Evolutionary conservation across 2,329 filamentous ascomycete species (phyloP).

Genomic region (Dothiorella sarmentorum): DNA sequence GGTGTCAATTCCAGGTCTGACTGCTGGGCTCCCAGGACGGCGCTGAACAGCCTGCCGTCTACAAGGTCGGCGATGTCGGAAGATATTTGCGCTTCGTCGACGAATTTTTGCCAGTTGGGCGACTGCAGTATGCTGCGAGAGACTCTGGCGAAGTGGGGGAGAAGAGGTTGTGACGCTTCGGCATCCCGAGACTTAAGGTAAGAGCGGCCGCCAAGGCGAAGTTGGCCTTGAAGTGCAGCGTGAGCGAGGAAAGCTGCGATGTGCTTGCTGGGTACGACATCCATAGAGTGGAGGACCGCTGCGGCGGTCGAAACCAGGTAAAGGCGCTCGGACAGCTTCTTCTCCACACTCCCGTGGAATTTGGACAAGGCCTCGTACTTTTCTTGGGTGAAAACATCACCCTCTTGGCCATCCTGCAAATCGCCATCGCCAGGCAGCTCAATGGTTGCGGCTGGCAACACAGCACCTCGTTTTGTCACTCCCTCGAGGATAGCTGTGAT

Average conservation of each 20-base stretch:
- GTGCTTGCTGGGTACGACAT: background rate
- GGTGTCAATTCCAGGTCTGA: background rate
- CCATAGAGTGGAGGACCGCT: background rate
- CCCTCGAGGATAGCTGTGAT: conserved; percentile 2
- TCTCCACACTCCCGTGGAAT: background rate
- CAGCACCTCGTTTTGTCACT: background rate
- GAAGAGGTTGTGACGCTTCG: background rate
- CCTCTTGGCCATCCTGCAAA: background rate
- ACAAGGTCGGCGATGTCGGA: conserved; percentile 51
- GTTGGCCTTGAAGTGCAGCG: background rate
- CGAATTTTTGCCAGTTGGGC: background rate
- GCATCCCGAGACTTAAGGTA: background rate
- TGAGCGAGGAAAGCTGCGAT: background rate
- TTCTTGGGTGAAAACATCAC: background rate
- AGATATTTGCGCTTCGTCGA: background rate
- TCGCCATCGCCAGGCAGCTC: background rate
- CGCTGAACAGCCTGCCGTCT: conserved; percentile 51
- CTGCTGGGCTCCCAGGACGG: background rate
- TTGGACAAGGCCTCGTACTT: background rate
- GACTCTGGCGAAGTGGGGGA: background rate
- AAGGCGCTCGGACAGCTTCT: background rate
- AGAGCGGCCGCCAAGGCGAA: background rate
- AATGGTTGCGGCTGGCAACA: background rate
- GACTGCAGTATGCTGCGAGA: background rate
- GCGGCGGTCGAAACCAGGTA: background rate